Evolutionary conservation across 2,329 filamentous ascomycete species (phyloP).

Genomic region (Mycosphaerella sp.): DNA sequence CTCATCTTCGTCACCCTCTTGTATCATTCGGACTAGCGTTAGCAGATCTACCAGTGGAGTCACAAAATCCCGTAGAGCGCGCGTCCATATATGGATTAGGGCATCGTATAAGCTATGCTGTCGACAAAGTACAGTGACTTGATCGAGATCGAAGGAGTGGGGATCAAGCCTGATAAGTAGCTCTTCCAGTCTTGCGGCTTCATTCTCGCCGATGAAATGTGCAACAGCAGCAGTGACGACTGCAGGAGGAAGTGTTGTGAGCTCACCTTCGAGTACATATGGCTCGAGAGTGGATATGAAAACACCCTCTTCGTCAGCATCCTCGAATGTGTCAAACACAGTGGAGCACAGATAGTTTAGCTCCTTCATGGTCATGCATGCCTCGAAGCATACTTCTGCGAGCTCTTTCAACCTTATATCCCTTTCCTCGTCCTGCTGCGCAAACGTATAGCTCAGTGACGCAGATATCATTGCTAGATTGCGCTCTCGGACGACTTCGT

Average conservation of each 20-base stretch:
- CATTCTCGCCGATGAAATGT: conserved; percentile 69
- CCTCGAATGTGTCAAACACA: conserved; percentile 84
- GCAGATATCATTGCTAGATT: conserved; percentile 89
- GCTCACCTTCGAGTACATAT: conserved; percentile 71
- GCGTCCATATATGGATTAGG: conserved; percentile 94
- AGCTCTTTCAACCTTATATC: conserved; percentile 65
- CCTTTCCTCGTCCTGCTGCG: conserved; percentile 49
- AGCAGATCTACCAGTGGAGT: conserved; percentile 83
- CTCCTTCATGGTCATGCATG: conserved; percentile 71
- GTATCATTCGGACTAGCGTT: conserved; percentile 50
- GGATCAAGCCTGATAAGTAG: conserved; percentile 92
- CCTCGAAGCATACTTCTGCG: conserved; percentile 73
- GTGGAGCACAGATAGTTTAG: conserved; percentile 83
- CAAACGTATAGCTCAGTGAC: conserved; percentile 81
- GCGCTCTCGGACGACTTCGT: conserved; percentile 79
- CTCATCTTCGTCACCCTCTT: conserved; percentile 53
- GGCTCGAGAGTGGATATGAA: conserved; percentile 87
- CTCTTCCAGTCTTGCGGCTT: conserved; percentile 77
- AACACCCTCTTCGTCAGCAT: conserved; percentile 62
- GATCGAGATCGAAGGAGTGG: conserved; percentile 84
- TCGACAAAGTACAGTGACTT: conserved; percentile 84
- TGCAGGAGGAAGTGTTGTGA: conserved; percentile 69
- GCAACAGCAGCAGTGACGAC: conserved; percentile 80
- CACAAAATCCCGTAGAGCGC: conserved; percentile 79
- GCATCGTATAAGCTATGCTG: conserved; percentile 91